phyloP scores from a whole-genome alignment of 345 rosid genomes.

The Bruguiera parviflora region DNA sequence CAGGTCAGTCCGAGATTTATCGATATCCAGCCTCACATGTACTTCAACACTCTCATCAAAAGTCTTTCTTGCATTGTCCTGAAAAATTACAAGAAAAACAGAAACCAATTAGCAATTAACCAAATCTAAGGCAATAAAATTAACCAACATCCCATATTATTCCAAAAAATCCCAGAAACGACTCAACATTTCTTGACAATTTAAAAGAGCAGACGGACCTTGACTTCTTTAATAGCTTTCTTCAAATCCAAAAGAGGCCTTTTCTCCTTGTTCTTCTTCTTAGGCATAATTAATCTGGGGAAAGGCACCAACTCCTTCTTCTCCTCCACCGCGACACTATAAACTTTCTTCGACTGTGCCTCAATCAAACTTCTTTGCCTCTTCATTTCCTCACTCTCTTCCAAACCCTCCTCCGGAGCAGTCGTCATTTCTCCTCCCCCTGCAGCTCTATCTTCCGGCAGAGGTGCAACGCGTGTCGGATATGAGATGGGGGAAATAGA shows the following conservation, averaged over 20 bases:
- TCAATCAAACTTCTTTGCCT: constrained; percentile 40
- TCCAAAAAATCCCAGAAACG: not conserved
- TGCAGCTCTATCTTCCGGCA: constrained; percentile 59
- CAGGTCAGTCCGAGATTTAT: constrained; percentile 74
- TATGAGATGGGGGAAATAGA: constrained; percentile 65
- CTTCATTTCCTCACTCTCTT: constrained; percentile 32
- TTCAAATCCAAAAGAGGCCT: constrained; percentile 60
- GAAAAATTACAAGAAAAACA: constrained; percentile 24
- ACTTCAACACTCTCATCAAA: constrained; percentile 94
- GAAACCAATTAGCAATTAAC: constrained; percentile 15
- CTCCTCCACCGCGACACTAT: constrained; percentile 30
- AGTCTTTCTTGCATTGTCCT: constrained; percentile 66
- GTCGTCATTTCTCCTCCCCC: constrained; percentile 10
- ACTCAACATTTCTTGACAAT: not conserved
- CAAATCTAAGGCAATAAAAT: not conserved
- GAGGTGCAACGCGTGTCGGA: constrained; percentile 70
- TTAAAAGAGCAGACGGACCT: constrained; percentile 42
- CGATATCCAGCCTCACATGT: constrained; percentile 76
- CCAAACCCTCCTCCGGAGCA: constrained; percentile 8
- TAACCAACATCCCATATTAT: not conserved
- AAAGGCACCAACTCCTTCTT: constrained; percentile 52
- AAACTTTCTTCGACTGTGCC: constrained; percentile 33
- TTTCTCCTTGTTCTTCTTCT: constrained; percentile 58
- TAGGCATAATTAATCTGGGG: constrained; percentile 59
- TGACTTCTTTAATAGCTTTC: constrained; percentile 80